Evolutionary conservation across 164 flowering plant genomes (phyloP).

Genomic region (Cinnamomum chago): DNA sequence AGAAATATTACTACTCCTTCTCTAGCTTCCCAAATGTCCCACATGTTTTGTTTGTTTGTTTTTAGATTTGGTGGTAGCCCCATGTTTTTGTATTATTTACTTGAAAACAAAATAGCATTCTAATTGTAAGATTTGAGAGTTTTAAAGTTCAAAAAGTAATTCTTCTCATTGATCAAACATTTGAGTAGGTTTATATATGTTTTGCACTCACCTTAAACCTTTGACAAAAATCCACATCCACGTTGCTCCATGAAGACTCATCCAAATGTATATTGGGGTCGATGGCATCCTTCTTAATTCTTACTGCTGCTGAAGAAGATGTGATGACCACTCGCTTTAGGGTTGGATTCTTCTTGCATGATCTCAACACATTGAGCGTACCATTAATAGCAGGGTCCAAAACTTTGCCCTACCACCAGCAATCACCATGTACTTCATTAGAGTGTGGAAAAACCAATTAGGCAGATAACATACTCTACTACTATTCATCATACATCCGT

Average conservation of each 20-base stretch:
- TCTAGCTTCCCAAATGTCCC: no score
- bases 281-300: constrained; percentile 49
- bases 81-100: no score
- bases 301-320: constrained; percentile 73
- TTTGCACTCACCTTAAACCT: constrained; percentile 37
- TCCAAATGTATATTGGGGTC: constrained; percentile 57
- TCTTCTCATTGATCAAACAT: no score
- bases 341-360: constrained; percentile 70
- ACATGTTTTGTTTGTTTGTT: no score
- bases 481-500: no score
- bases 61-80: no score
- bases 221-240: constrained; percentile 48
- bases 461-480: not conserved
- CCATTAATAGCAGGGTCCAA: constrained; percentile 79
- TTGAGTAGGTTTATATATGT: not conserved
- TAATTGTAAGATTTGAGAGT: no score
- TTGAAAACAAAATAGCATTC: no score
- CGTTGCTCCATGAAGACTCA: constrained; percentile 81
- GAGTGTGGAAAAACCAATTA: not conserved
- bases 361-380: constrained; percentile 74
- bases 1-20: no score
- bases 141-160: no score
- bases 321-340: constrained; percentile 80
- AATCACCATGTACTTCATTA: not conserved
- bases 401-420: constrained; percentile 45